Percentiles rank a stretch among this genome's conserved stretches.
Conservation (phyloP, 2,329 filamentous ascomycete species). For the Parasarocladium wereldwijsianum region DNA sequence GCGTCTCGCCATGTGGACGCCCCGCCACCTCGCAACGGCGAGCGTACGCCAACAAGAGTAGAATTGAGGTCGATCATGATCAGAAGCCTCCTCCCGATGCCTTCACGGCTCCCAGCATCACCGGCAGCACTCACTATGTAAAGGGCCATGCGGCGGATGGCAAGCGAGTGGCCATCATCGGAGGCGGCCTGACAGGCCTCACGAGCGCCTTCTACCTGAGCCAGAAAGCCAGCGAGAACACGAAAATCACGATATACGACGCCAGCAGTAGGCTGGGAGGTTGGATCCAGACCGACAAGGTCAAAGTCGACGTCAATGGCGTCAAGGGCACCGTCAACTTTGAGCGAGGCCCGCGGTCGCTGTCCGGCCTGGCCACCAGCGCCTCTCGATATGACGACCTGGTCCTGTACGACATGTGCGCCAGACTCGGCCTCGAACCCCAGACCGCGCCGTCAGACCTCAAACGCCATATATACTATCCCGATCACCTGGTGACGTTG, state of each 20-base stretch:
- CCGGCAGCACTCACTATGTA: no score
- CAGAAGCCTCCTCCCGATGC: no score
- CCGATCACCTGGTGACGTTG: constrained; percentile 44
- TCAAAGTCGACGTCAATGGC: constrained; percentile 41
- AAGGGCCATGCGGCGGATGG: no score
- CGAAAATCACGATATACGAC: constrained; percentile 73
- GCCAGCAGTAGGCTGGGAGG: constrained; percentile 56
- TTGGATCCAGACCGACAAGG: constrained; percentile 60
- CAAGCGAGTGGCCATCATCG: constrained; percentile 49
- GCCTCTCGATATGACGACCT: constrained; percentile 40
- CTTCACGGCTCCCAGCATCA: no score
- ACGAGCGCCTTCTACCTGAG: constrained; percentile 64
- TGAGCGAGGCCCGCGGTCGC: constrained; percentile 69
- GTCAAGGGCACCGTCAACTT: constrained; percentile 48
- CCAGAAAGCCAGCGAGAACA: constrained; percentile 44
- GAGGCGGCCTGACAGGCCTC: constrained; percentile 73
- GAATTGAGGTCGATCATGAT: no score
- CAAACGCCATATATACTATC: constrained; percentile 71
- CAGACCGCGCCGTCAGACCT: constrained; percentile 27
- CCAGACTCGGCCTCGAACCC: constrained; percentile 26
- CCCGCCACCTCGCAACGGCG: no score
- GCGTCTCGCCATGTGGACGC: no score
- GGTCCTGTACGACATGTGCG: constrained; percentile 48
- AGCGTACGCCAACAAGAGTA: no score
- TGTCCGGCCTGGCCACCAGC: constrained; percentile 34